Percentiles rank a stretch among this genome's conserved stretches.
These are phyloP conservation scores for Hypomyces rosellus DNA, from an alignment of 2,329 filamentous ascomycete species.

Conservation along the genomic window DNA sequence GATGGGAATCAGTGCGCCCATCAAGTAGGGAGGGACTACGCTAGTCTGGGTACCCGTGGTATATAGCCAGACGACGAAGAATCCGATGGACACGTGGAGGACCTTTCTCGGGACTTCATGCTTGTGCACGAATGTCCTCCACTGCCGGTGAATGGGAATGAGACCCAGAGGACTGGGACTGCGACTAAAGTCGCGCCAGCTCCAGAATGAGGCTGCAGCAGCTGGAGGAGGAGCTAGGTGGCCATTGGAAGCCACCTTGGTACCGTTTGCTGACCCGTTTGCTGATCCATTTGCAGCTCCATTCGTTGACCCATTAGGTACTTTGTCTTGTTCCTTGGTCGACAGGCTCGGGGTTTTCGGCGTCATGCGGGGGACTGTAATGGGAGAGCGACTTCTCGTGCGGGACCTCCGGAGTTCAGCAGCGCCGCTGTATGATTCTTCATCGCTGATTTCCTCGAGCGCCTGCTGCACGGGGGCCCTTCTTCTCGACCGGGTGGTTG, in stretches of 20 bases:
- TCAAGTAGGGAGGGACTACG: conserved; percentile 76
- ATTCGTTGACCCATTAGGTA: conserved; percentile 22
- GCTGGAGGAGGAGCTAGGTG: conserved; percentile 64
- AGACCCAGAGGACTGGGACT: conserved; percentile 89
- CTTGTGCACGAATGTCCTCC: conserved; percentile 86
- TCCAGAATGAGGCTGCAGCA: conserved; percentile 55
- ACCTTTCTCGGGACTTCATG: conserved; percentile 94
- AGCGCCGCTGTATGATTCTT: conserved; percentile 36
- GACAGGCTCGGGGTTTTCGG: conserved; percentile 38
- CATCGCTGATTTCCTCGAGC: conserved; percentile 53
- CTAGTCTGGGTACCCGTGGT: conserved; percentile 67
- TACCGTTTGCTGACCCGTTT: neutral
- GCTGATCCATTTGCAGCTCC: neutral
- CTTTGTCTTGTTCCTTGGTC: conserved; percentile 21
- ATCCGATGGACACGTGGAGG: conserved; percentile 93
- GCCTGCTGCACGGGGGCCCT: conserved; percentile 49
- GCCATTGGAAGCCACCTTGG: conserved; percentile 43
- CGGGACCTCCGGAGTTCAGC: conserved; percentile 56
- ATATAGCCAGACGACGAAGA: conserved; percentile 85
- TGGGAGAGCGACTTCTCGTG: conserved; percentile 65
- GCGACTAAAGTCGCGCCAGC: conserved; percentile 81
- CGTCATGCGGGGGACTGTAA: conserved; percentile 49
- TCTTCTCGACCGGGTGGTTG: conserved; percentile 69
- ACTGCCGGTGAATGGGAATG: conserved; percentile 91
- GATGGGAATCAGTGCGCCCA: conserved; percentile 77